phyloP scores from a whole-genome alignment of 139 green algal genomes.

The Pycnococcus provasolii region DNA sequence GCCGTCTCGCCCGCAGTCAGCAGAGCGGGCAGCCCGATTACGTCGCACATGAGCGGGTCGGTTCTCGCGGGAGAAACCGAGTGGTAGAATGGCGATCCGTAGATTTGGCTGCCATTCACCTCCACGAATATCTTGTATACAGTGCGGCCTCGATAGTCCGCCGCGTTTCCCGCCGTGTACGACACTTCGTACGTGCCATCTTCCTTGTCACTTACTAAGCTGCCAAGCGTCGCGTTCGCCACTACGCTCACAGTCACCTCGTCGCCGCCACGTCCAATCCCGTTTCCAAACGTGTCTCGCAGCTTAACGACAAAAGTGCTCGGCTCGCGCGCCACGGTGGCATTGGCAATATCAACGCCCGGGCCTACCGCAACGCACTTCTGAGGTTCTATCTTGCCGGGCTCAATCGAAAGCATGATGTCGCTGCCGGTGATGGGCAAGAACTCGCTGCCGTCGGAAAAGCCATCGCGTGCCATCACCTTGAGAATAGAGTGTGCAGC shows the following conservation, averaged over 20 bases:
- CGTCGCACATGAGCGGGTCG: slow-evolving; percentile 1
- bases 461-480: no score
- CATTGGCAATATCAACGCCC: not conserved
- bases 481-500: no score
- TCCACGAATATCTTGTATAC: slow-evolving; percentile 8
- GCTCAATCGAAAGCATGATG: not conserved
- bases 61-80: slow-evolving; percentile 1
- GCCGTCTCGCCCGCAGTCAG: slow-evolving; percentile 14
- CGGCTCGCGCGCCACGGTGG: not conserved
- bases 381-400: not conserved
- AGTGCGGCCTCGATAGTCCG: slow-evolving; percentile 8
- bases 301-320: not conserved
- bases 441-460: no score
- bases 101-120: not conserved
- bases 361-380: not conserved
- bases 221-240: not conserved
- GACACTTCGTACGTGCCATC: slow-evolving; percentile 16
- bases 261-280: not conserved
- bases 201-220: not conserved
- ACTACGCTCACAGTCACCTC: not conserved
- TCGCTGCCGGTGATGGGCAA: not conserved
- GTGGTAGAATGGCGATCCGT: slow-evolving; percentile 18
- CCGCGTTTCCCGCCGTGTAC: slow-evolving; percentile 12
- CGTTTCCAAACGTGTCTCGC: not conserved
- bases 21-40: not conserved